Evolutionary conservation across 1,139 yeast species (phyloP).

Genomic region (Hemisphaericaspora xylofermentans): DNA sequence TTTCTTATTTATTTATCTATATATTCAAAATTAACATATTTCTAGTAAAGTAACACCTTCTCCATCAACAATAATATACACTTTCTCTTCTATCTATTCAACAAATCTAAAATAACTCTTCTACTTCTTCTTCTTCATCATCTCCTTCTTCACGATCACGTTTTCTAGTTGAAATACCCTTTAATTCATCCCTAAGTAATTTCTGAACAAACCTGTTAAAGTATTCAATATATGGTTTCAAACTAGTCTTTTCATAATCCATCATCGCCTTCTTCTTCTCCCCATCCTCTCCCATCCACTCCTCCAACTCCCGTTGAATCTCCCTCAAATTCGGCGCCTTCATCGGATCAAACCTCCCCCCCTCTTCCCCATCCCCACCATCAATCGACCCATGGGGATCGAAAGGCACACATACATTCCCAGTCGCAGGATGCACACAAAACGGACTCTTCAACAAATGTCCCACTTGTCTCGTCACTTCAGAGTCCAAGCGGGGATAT

Average conservation of each 20-base stretch:
- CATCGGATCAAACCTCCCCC: slow-evolving; percentile 69
- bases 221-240: slow-evolving; percentile 72
- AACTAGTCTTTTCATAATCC: slow-evolving; percentile 65
- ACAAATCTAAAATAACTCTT: background rate
- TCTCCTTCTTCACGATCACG: too few relatives aligned
- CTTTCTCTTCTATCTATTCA: too few relatives aligned
- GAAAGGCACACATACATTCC: slow-evolving; percentile 96
- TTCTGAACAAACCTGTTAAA: slow-evolving; percentile 64
- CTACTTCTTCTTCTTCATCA: slow-evolving; percentile 16
- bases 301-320: slow-evolving; percentile 55
- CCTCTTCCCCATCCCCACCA: slow-evolving; percentile 36
- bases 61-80: too few relatives aligned
- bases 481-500: slow-evolving; percentile 91
- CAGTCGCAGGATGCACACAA: slow-evolving; percentile 96
- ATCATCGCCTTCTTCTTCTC: slow-evolving; percentile 17
- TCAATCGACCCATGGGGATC: slow-evolving; percentile 49
- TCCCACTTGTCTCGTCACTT: slow-evolving; percentile 85
- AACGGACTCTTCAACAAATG: slow-evolving; percentile 97
- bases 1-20: too few relatives aligned
- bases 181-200: slow-evolving; percentile 57
- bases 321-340: slow-evolving; percentile 73
- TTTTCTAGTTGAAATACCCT: slow-evolving; percentile 41
- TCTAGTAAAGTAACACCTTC: too few relatives aligned
- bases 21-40: slow-evolving; percentile 28
- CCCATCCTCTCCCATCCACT: slow-evolving; percentile 36